These are phyloP conservation scores for Monosporozyma aerobia DNA, from an alignment of 805 yeast species.

Conservation along the genomic window DNA sequence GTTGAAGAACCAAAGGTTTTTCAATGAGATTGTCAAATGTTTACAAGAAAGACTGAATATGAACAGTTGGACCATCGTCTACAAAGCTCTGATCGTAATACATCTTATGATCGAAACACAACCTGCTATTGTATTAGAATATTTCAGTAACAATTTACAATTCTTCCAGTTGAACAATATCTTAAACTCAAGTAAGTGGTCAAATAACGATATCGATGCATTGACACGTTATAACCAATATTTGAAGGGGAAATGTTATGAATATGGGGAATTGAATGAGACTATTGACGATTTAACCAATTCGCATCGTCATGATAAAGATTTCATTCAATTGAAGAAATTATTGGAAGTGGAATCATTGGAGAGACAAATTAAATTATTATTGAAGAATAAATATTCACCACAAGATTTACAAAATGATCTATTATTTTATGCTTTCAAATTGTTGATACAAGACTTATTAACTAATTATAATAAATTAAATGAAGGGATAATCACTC, in stretches of 20 bases:
- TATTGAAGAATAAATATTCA: conserved; percentile 65
- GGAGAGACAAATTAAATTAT: conserved; percentile 64
- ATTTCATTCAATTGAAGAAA: background rate
- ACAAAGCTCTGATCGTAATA: conserved; percentile 71
- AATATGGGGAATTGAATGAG: conserved; percentile 36
- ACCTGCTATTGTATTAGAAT: conserved; percentile 37
- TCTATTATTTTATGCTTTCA: conserved; percentile 63
- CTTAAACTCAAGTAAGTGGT: conserved; percentile 23
- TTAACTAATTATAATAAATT: conserved; percentile 75
- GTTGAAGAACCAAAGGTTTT: conserved; percentile 34
- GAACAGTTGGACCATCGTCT: conserved; percentile 79
- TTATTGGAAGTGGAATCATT: conserved; percentile 69
- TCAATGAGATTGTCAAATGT: conserved; percentile 58
- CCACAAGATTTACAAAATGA: conserved; percentile 82
- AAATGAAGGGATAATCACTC: conserved; percentile 90
- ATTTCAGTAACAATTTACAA: conserved; percentile 38
- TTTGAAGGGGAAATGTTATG: conserved; percentile 56
- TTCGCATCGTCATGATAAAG: background rate
- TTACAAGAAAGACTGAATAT: conserved; percentile 57
- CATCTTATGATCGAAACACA: conserved; percentile 75
- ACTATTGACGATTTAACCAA: background rate
- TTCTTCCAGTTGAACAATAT: conserved; percentile 32
- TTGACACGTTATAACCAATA: conserved; percentile 65
- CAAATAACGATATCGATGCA: conserved; percentile 42
- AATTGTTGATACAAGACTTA: conserved; percentile 79